phyloP scores from a whole-genome alignment of 2,329 filamentous ascomycete species.

The Calonectria multiphialidica region DNA sequence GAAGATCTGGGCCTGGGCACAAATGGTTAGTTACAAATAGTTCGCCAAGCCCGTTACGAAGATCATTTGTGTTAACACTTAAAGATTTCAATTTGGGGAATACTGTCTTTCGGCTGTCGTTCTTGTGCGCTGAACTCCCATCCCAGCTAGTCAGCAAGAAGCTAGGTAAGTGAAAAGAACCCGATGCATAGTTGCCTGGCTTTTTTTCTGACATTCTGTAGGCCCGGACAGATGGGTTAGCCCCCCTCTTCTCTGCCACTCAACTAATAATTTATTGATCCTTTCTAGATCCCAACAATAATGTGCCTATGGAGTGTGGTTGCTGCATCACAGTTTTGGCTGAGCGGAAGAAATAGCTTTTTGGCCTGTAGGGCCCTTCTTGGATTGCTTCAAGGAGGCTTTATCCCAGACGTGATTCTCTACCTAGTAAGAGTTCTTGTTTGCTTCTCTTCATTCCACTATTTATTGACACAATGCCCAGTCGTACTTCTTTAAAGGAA shows the following conservation, averaged over 20 bases:
- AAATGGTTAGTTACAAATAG: conserved; percentile 44
- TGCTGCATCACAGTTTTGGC: conserved; percentile 60
- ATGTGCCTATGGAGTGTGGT: conserved; percentile 69
- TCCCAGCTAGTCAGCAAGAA: conserved; percentile 71
- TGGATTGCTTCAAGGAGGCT: conserved; percentile 59
- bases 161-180: conserved; percentile 43
- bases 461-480: background rate
- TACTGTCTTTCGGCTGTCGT: conserved; percentile 47
- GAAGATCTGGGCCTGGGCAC: conserved; percentile 56
- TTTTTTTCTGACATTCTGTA: background rate
- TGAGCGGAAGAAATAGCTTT: conserved; percentile 53
- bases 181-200: background rate
- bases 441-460: conserved; percentile 39
- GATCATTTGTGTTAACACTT: background rate
- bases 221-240: conserved; percentile 66
- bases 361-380: conserved; percentile 53
- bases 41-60: no score
- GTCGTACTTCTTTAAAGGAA: conserved; percentile 54
- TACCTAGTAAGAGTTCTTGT: conserved; percentile 9
- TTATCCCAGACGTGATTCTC: conserved; percentile 56
- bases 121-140: conserved; percentile 58
- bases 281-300: conserved; percentile 61
- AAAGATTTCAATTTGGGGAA: conserved; percentile 50
- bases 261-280: background rate
- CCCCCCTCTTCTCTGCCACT: background rate